Evolutionary conservation across 1,139 yeast species (phyloP), one percentile per base, ranked within the genome.

Genomic region (Hansenula sp.): DNA sequence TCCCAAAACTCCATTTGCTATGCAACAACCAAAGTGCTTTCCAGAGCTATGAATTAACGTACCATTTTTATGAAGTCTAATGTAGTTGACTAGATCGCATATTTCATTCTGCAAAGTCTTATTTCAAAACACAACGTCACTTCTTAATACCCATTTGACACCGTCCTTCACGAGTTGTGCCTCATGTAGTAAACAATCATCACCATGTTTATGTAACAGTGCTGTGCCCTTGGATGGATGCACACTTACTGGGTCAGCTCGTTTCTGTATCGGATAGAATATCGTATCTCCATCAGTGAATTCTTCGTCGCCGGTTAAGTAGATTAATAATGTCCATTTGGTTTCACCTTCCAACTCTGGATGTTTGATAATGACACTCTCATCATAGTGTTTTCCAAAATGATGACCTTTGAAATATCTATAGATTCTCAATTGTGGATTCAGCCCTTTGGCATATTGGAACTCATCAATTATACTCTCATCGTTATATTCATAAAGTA

Each of bases 311-410:
- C 84, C 87, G 1, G 83, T 77, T 36, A 81, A 63, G 53, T 81
- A 81, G 1, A 81, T 66, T 38, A 81, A 63, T 30, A 81, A 59
- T 0, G 88, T 81, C 87, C 87, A 80, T 47, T 66, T 70, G 0
- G 86, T 80, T 12, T 47, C 57, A 2, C 79, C 79, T 34, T 58
- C 49, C 11, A 44, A 35, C 43, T 53, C 11, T 51, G 60, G 41
- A 21, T 43, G 18, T 55, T 59, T 33, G 58, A 74, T 72, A 5
- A 48, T 47, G 2, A 79, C 84, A 11, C 79, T 69, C 40, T 81
- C 87, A 52, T 81, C 88, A 53, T 79, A 81, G 56, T 81, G 87
- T 49, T 75, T 71, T 5, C 79, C 83, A 52, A 81, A 81, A 58
- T 74, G 79, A 47, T 81, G 85, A 0, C 85, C 86, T 46, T 71